Percentiles rank a stretch among this genome's conserved stretches.
Evolutionary conservation across 768 basidiomycete genomes (phyloP).

Genomic region (Clavaria fumosa): DNA sequence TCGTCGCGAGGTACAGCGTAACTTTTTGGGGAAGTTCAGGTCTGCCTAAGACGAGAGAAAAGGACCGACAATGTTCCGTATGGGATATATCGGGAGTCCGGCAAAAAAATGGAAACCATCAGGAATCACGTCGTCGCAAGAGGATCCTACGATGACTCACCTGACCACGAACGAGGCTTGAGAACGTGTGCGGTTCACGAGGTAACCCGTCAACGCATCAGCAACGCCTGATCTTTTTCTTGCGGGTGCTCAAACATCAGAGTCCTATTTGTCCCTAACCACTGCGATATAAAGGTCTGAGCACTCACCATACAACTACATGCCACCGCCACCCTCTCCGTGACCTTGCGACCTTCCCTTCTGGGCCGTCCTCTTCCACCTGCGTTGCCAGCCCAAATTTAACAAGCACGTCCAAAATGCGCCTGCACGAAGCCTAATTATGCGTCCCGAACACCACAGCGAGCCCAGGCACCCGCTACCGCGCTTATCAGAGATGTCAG

Average conservation of each 20-base stretch:
- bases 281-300: too few relatives aligned
- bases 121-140: too few relatives aligned
- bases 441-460: constrained; percentile 81
- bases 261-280: too few relatives aligned
- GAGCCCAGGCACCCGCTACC: constrained; percentile 17
- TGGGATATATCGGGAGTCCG: constrained; percentile 41
- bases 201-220: constrained; percentile 59
- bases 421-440: constrained; percentile 52
- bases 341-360: constrained; percentile 25
- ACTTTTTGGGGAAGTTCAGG: constrained; percentile 29
- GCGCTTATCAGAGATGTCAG: constrained; percentile 26
- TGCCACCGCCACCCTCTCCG: constrained; percentile 55
- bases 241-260: not conserved
- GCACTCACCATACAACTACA: constrained; percentile 70
- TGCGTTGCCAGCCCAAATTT: constrained; percentile 35
- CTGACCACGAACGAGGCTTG: constrained; percentile 65
- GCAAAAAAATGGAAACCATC: constrained; percentile 5
- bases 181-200: constrained; percentile 39
- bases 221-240: constrained; percentile 50
- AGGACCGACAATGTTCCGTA: constrained; percentile 47
- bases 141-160: too few relatives aligned
- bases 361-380: constrained; percentile 11
- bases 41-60: not conserved
- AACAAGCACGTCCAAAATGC: constrained; percentile 47
- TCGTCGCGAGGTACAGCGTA: constrained; percentile 81